A percentile compares a stretch with the other conserved stretches of the same genome.
Conservation (phyloP, 148 eudicot genomes). For the Amaranthus hypochondriacus region DNA sequence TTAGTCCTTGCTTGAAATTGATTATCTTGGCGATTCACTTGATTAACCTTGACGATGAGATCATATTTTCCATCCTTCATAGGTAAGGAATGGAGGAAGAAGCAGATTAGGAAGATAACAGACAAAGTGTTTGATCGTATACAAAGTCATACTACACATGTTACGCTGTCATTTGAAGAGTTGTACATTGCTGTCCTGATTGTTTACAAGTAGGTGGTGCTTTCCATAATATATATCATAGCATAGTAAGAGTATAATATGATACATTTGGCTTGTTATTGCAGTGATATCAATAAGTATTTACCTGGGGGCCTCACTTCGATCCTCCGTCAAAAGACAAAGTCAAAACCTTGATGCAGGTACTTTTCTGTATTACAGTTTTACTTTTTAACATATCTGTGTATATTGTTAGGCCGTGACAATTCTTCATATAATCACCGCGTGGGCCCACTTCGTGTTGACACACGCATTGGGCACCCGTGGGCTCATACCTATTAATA, state of each 20-base stretch:
- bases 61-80: conserved; percentile 3
- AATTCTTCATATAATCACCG: no score
- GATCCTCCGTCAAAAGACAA: conserved; percentile 81
- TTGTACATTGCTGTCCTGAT: conserved; percentile 80
- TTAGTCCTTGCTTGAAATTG: background rate
- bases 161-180: conserved; percentile 68
- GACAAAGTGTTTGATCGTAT: conserved; percentile 67
- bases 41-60: background rate
- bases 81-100: conserved; percentile 86
- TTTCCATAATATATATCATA: background rate
- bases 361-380: conserved; percentile 19
- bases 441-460: no score
- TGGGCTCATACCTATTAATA: no score
- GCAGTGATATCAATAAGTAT: conserved; percentile 79
- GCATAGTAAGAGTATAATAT: no score
- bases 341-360: conserved; percentile 62
- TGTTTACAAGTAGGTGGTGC: conserved; percentile 63
- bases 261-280: conserved; percentile 8
- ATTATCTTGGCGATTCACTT: background rate
- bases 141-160: conserved; percentile 44
- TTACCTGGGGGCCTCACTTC: conserved; percentile 89
- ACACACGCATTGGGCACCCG: no score
- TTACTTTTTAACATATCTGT: background rate
- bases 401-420: no score
- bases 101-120: conserved; percentile 55